phyloP scores from a whole-genome alignment of 1,284 basidiomycete genomes.

The Leccinum ponderosum region DNA sequence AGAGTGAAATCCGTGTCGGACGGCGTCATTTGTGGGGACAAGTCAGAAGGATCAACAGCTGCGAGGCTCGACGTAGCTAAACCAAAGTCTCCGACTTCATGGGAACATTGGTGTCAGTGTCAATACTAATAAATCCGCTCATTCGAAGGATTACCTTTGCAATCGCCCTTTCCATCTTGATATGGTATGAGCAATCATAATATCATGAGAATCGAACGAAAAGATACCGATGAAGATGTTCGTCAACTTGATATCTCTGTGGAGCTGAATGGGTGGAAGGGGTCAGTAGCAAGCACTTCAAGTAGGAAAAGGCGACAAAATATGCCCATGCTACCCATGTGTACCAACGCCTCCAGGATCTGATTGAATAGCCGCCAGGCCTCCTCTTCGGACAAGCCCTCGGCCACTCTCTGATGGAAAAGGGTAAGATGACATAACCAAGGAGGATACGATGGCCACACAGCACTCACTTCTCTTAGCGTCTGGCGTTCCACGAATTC shows the following conservation, averaged over 20 bases:
- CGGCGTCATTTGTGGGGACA: constrained; percentile 46
- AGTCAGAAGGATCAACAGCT: constrained; percentile 68
- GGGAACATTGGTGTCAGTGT: not conserved
- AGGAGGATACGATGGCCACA: not conserved
- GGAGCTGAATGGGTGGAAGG: constrained; percentile 48
- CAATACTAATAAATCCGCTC: not conserved
- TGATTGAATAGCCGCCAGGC: constrained; percentile 91
- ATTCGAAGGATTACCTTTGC: constrained; percentile 64
- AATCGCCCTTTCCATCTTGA: constrained; percentile 82
- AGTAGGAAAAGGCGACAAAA: constrained; percentile 35
- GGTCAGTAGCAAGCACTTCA: constrained; percentile 1
- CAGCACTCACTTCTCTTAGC: constrained; percentile 61
- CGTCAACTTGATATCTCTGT: constrained; percentile 90
- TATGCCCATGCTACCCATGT: constrained; percentile 88
- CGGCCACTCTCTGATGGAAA: constrained; percentile 63
- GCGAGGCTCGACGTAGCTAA: constrained; percentile 84
- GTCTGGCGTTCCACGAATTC: constrained; percentile 90
- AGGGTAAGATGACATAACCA: not conserved
- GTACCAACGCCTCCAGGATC: constrained; percentile 89
- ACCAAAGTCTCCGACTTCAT: constrained; percentile 87
- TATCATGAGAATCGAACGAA: not conserved
- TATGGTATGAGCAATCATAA: not conserved
- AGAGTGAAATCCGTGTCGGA: constrained; percentile 72
- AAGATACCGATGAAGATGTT: constrained; percentile 86
- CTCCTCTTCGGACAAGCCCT: constrained; percentile 81